Base-by-base conservation (phyloP, 2,329 filamentous ascomycete genomes). In the Ophiostoma sp. region DNA sequence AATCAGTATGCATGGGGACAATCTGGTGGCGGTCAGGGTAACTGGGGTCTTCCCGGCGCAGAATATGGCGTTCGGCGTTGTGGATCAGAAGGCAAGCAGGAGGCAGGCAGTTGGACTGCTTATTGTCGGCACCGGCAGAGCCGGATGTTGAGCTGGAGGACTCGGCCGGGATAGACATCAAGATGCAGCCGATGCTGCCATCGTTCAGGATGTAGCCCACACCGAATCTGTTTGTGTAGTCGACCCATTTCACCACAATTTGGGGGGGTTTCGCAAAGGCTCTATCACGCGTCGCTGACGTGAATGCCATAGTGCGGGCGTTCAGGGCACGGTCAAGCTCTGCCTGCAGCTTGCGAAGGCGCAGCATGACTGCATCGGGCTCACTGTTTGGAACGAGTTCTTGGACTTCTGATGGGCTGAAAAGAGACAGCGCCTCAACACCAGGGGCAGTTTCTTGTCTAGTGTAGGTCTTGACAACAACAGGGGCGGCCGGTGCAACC, bases 181-280 rank as follows among this genome's bases (percentile, higher is more conserved):
- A 79, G 65, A 89, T 85, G 72, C 89, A 93, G 16, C 91, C 91
- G 27, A 93, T 88, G 71, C 88, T 92, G 42, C 91, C 91, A 72
- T 94, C 90, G 71, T 91, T 91, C 67, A 95, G 81, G 69, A 94
- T 92, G 74, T 94, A 95, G 47, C 91, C 91, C 16, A 95, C 83
- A 12, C 91, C 91, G 76, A 93, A 92, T 76, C 93, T 93, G 77
- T 93, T 92, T 69, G 90, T 92, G 77, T 95, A 95, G 76, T 95
- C 91, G 6, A 95, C 91, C 91, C 91, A 95, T 75, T 93, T 92
- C 11, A 89, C 85, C 12, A 89, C 87, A 62, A 89, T 85, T 75
- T 87, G 79, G 75, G 89, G 83, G 75, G 89, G 77, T 70, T 87
- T 78, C 75, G 89, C 83, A 75, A 89, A 77, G 69, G 87, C 75